Base-by-base conservation (phyloP, 78 protist species). In the Dictyostelium purpureum region DNA sequence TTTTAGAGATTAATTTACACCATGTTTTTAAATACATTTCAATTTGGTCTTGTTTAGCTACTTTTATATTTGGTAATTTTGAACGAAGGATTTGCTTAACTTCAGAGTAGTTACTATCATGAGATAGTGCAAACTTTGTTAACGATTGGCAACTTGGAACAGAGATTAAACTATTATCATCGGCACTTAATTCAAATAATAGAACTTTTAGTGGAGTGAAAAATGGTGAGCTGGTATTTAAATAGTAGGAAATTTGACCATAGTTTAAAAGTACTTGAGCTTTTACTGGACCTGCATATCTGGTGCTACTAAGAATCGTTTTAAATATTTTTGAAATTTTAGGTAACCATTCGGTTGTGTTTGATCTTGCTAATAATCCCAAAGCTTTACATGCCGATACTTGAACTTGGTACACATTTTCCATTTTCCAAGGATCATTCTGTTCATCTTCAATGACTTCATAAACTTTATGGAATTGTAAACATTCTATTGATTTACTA, bases 351-450 rank as follows among this genome's bases (percentile, higher is more conserved):
- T 92, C 91, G 7, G 57, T 59, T 4, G 90, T 70, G 12, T 61
- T 73, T 24, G 95, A 81, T 24, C 95, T 38, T 2, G 69, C 77
- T n/a, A 92, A 42, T 31, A 92, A 31, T 6, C 95, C 95, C 51
- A 92, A 42, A 16, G 95, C 95, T 16, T 82, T 74, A 26, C 71
- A 49, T 2, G 91, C 79, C 5, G 92, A 90, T 0, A 77, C 89
- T 28, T 92, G 95, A 2, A 92, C 95, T 4, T n/a, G 51, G 26
- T 51, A 71, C 1, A 92, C 91, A 18, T 77, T 76, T 70, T 81
- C 91, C 37, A 31, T 38, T 24, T 76, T 81, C 87, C 87, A 92
- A 19, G 89, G 88, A 54, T 90, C 95, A 43, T 59, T 77, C 14
- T 70, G 49, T 47, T 80, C 79, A 42, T 66, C 81, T 1, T 78